Evolutionary conservation across 768 basidiomycete genomes (phyloP), one percentile per base, ranked within the genome.

Genomic region (Lactarius hengduanensis): DNA sequence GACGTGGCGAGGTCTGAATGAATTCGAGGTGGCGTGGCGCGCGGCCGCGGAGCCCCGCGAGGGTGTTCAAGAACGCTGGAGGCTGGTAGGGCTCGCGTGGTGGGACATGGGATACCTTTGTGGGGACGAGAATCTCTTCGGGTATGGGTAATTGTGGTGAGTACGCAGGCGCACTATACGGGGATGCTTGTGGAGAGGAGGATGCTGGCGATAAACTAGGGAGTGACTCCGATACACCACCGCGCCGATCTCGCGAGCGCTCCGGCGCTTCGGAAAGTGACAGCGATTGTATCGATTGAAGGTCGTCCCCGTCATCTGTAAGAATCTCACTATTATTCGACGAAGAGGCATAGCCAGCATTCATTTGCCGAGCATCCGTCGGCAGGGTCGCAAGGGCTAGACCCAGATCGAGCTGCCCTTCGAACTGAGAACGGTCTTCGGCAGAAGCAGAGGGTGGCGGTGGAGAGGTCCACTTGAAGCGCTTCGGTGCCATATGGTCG

Each of bases 401-500:
- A 0, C 88, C 81, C 59, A 83, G 80, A 26, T 84, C 91, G 15
- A 93, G 80, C 59, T 86, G 81, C 65, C 80, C 83, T 73, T 91
- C 87, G 71, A 90, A 93, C 22, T 86, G 77, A 2, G 82, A 81
- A 57, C 85, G 90, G 70, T 84, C 89, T 28, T 82, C 82, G 11
- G 83, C 80, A 0, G 91, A 80, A 1, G 91, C 92, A 71, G 89
- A 89, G 1, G 87, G 84, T 4, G 91, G 90, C 30, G 92, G 91
- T 10, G 91, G 91, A 70, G 90, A 92, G 2, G 91, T 93, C 92
- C 91, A 93, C 75, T 90, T 89, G 38, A 83, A 80, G 36, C 91
- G 84, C 72, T 83, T 88, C 1, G 92, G 89, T 20, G 89, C 91
- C 92, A 92, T 91, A 70, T 91, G 89, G 64, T 87, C 74, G 36